Percentiles rank a stretch among this genome's conserved stretches.
phyloP scores from a whole-genome alignment of 2,329 filamentous ascomycete species.

The Periglandula ipomoeae region DNA sequence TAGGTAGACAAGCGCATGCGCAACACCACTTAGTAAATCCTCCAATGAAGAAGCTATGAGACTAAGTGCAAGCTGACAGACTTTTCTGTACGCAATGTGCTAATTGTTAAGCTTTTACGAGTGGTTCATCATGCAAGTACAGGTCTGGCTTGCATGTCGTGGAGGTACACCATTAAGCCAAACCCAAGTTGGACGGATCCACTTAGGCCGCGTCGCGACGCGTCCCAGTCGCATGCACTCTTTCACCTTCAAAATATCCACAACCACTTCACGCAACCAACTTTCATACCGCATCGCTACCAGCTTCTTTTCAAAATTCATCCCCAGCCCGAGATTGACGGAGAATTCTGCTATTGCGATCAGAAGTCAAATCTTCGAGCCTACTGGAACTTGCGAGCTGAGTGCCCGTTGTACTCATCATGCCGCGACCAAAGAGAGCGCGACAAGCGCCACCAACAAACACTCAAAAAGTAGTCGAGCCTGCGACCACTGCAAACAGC shows the following conservation, averaged over 20 bases:
- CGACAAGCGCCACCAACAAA: conserved; percentile 6
- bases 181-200: background rate
- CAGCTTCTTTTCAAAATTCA: too few relatives aligned
- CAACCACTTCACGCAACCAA: background rate
- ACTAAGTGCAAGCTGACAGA: background rate
- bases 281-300: background rate
- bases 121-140: too few relatives aligned
- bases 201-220: conserved; percentile 19
- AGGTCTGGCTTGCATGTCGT: too few relatives aligned
- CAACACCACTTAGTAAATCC: too few relatives aligned
- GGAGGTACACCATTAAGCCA: too few relatives aligned
- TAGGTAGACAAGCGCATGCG: background rate
- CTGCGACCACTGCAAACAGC: background rate
- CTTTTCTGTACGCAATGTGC: too few relatives aligned
- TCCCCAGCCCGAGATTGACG: too few relatives aligned
- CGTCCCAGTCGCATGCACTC: conserved; percentile 14
- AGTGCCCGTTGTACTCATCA: background rate
- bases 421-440: conserved; percentile 12
- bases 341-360: too few relatives aligned
- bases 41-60: too few relatives aligned
- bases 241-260: conserved; percentile 13
- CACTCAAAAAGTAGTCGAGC: background rate
- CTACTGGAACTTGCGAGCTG: too few relatives aligned
- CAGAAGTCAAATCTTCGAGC: too few relatives aligned
- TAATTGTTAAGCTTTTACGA: too few relatives aligned